Conservation (phyloP, 805 yeast species). For the Pichia insulana region DNA sequence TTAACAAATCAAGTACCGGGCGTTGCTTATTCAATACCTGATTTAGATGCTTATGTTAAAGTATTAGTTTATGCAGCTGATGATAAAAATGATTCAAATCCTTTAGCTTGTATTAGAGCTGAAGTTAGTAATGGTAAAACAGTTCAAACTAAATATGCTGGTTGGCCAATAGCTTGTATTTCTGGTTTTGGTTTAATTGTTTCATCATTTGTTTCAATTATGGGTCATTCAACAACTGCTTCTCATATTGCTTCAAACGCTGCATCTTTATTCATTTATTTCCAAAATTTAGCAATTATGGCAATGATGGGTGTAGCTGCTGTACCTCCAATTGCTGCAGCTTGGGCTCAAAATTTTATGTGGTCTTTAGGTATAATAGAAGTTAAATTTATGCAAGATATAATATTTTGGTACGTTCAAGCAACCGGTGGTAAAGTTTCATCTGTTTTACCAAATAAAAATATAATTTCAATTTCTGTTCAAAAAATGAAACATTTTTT, state of each 20-base stretch:
- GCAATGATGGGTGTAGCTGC: conserved; percentile 91
- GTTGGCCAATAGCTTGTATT: conserved; percentile 94
- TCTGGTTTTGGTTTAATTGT: conserved; percentile 82
- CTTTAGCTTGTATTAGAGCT: conserved; percentile 91
- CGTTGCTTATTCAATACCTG: conserved; percentile 85
- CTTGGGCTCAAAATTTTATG: conserved; percentile 87
- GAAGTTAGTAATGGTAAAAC: conserved; percentile 80
- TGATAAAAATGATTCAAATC: conserved; percentile 33
- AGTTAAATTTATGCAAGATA: conserved; percentile 72
- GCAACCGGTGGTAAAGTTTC: conserved; percentile 87
- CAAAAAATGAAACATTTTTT: conserved; percentile 38
- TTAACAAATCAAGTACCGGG: conserved; percentile 54
- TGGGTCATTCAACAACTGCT: conserved; percentile 88
- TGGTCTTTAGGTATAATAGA: conserved; percentile 93
- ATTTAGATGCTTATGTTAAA: conserved; percentile 83
- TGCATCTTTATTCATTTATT: conserved; percentile 83
- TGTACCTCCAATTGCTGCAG: conserved; percentile 89
- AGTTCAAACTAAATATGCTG: conserved; percentile 83
- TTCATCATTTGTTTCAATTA: conserved; percentile 77
- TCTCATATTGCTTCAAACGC: conserved; percentile 97
- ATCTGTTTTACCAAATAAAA: conserved; percentile 55
- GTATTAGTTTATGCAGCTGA: conserved; percentile 51
- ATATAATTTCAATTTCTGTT: conserved; percentile 73
- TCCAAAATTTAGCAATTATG: conserved; percentile 86
- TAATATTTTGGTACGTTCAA: conserved; percentile 78